Evolutionary conservation across 2,329 filamentous ascomycete genomes (phyloP).

Genomic region (Hypoxylon sp.): DNA sequence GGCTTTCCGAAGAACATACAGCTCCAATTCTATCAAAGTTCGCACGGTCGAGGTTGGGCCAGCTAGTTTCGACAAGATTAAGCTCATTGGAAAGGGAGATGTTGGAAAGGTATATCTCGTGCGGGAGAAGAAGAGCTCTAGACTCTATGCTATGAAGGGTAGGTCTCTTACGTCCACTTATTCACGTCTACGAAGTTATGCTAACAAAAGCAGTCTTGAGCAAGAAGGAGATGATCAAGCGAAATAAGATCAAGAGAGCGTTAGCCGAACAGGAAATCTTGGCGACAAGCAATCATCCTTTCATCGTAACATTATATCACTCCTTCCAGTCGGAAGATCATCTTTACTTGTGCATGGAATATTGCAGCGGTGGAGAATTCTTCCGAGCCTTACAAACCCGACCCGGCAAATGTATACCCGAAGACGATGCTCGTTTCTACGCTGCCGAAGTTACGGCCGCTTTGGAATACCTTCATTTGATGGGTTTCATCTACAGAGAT

Average conservation of each 20-base stretch:
- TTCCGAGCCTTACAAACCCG: constrained; percentile 96
- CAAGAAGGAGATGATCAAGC: constrained; percentile 99
- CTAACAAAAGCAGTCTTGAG: constrained; percentile 81
- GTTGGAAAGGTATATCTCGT: constrained; percentile 99
- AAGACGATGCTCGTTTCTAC: constrained; percentile 97
- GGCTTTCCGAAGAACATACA: constrained; percentile 94
- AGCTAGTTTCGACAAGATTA: constrained; percentile 98
- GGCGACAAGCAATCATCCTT: constrained; percentile 98
- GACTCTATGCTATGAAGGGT: constrained; percentile 99
- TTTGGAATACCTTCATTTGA: constrained; percentile 95
- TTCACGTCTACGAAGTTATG: constrained; percentile 17
- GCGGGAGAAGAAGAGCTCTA: constrained; percentile 95
- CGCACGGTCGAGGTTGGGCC: constrained; percentile 96
- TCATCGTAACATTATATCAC: constrained; percentile 98
- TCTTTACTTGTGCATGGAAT: constrained; percentile 99
- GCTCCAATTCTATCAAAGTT: constrained; percentile 99
- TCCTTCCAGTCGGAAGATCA: constrained; percentile 99
- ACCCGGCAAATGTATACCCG: constrained; percentile 96
- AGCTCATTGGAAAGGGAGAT: constrained; percentile 98
- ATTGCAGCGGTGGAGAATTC: constrained; percentile 98
- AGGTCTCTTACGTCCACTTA: constrained; percentile 47
- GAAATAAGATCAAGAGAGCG: constrained; percentile 99
- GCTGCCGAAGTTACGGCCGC: constrained; percentile 97
- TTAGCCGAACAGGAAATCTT: constrained; percentile 98
- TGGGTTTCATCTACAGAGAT: constrained; percentile 99